These are phyloP conservation scores for Neurospora hispaniola DNA, from an alignment of 495 filamentous ascomycete species.

Conservation along the genomic window DNA sequence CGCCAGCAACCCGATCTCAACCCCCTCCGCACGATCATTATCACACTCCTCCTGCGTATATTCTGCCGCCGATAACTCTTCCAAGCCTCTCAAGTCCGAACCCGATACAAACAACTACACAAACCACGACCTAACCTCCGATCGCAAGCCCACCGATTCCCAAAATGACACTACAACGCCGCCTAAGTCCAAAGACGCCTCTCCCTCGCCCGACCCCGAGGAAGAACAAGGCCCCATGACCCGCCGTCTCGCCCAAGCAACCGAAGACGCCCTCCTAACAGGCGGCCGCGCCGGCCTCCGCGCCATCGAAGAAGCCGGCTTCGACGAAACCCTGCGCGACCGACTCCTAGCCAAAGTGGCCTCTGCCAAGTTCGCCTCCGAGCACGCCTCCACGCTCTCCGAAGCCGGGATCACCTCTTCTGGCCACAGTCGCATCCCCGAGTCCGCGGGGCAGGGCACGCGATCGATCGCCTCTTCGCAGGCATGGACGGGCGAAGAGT, in stretches of 20 bases:
- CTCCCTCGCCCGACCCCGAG: not conserved
- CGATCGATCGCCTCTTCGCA: constrained; percentile 58
- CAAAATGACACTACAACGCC: not conserved
- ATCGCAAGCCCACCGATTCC: not conserved
- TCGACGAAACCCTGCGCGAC: constrained; percentile 74
- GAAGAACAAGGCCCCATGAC: constrained; percentile 53
- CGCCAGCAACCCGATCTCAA: not conserved
- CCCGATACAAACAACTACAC: not conserved
- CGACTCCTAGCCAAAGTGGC: constrained; percentile 64
- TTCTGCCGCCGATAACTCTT: not conserved
- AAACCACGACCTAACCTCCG: not conserved
- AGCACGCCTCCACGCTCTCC: constrained; percentile 60
- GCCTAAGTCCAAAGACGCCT: not conserved
- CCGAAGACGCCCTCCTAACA: constrained; percentile 63
- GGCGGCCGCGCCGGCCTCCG: constrained; percentile 60
- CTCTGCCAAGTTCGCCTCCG: constrained; percentile 55
- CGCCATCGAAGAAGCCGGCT: constrained; percentile 75
- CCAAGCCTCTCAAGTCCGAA: not conserved
- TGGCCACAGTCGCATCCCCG: constrained; percentile 22
- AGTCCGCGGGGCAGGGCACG: constrained; percentile 59
- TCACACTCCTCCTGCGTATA: not conserved
- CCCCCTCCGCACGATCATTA: not conserved
- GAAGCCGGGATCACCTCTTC: constrained; percentile 40
- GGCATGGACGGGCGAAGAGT: constrained; percentile 73
- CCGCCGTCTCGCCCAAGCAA: constrained; percentile 63